Percentiles rank a stretch among this genome's conserved stretches.
These are phyloP conservation scores for Solanum microdontum DNA, from an alignment of 257 asterid genomes.

Conservation along the genomic window DNA sequence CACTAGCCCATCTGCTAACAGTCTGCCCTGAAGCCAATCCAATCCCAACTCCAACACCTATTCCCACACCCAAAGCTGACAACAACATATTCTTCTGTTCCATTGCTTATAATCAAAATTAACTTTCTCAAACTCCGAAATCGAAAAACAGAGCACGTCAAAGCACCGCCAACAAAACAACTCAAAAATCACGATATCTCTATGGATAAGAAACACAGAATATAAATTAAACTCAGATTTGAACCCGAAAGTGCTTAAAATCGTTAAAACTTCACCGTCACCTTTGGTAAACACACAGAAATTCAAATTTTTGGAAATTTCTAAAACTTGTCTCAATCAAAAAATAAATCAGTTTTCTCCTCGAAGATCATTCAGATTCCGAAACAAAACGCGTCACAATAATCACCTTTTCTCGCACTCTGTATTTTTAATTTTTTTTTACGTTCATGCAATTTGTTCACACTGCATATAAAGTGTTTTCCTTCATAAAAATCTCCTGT, in stretches of 20 bases:
- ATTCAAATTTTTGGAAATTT: background rate
- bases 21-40: constrained; percentile 73
- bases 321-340: background rate
- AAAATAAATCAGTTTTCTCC: background rate
- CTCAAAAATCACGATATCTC: background rate
- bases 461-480: background rate
- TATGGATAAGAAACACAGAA: background rate
- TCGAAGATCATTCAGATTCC: background rate
- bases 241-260: background rate
- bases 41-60: constrained; percentile 67
- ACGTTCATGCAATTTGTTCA: background rate
- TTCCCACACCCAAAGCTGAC: constrained; percentile 72
- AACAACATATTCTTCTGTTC: constrained; percentile 57
- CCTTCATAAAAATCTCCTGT: background rate
- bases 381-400: background rate
- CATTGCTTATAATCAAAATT: constrained; percentile 18
- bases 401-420: background rate
- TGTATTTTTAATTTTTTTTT: background rate
- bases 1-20: constrained; percentile 34
- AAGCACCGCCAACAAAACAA: background rate
- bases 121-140: background rate
- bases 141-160: background rate
- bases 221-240: background rate
- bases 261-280: background rate
- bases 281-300: background rate